Base-by-base conservation (phyloP, 139 green algal species). In the Chlamydomonas sphaeroides region DNA sequence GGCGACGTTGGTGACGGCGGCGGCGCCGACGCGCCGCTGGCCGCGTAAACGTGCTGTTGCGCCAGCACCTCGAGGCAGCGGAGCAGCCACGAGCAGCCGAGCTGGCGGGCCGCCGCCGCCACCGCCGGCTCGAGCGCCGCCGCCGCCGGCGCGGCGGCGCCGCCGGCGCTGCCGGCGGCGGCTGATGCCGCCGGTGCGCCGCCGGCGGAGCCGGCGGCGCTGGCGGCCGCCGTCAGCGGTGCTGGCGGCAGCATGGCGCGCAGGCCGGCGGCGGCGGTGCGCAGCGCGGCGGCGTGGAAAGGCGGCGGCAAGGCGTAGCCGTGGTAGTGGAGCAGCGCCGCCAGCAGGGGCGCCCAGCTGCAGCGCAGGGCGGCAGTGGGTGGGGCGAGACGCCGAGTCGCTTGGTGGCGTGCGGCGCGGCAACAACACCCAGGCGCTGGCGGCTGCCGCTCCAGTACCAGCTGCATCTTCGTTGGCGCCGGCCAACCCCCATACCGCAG, bases 1-100 rank as follows among this genome's bases (percentile, higher is more conserved):
- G 53, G 10, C 2, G 56, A n/a, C 14, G 39, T 23, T 8, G 25
- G 1, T 10, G 65, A 82, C 3, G 56, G 42, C 8, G 75, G 73
- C 73, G 35, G 14, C 63, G 17, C 33, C 0, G 63, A 0, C 20
- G 63, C 63, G 59, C 33, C 11, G 20, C 74, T 80, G 59, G 75
- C 75, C 3, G 20, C n/a, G 42, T 82, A 82, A 41, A 82, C 75
- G 32, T 72, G 32, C 75, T 82, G 75, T 61, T 82, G 75, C 32
- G 75, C 75, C 62, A 56, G 30, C 21, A 65, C 45, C 75, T 82
- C 75, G 32, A 82, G 2, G 32, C 61, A 51, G 26, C 75, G 61
- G 30, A 82, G 61, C 11, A 23, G 32, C 75, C 75, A 82, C 36
- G 45, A 21, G 0, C 42, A n/a, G 0, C 26, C 75, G 20, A 36